Base-by-base conservation (phyloP, 2,329 filamentous ascomycete genomes). In the Hypomyces rosellus region DNA sequence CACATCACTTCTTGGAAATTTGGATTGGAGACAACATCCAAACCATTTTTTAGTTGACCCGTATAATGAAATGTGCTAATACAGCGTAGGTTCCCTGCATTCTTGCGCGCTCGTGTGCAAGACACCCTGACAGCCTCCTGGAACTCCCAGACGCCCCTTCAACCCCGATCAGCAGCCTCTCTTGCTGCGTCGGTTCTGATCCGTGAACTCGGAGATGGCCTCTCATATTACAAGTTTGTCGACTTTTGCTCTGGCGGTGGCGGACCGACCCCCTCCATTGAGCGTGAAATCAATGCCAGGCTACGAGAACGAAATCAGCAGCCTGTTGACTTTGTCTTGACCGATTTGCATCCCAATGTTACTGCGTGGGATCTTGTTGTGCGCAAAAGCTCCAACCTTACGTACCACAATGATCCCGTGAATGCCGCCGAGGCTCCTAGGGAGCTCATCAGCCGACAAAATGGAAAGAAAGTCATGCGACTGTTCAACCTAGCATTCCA, bases 231-330 rank as follows among this genome's bases (percentile, higher is more conserved):
- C 65, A 81, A 77, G 15, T 82, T 86, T 58, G 76, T 90, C 54
- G 87, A 91, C 69, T 88, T 89, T 66, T 89, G 86, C 64, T 84
- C 86, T 2, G 87, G 87, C 46, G 83, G 78, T 13, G 87, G 87
- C 38, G 86, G 86, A 0, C 85, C 85, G 1, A 88, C 82, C 2
- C 84, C 83, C 0, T 71, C 69, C 37, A 81, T 88, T 46, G 84
- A 86, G 64, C 71, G 68, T 11, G 69, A 75, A 39, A 62, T 88
- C 54, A 87, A 87, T 64, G 54, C 61, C 43, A 64, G 67, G 55
- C 62, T 74, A 34, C 58, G 54, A 38, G 57, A 58, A 20, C 57
- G 49, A 16, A 53, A 49, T 54, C 25, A 52, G 46, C 41, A 52
- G 34, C 62, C 69, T 1, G 77, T 78, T 34, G 69, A 75, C 49